These are phyloP conservation scores for Lasiodiplodia gonubiensis DNA, from an alignment of 2,329 filamentous ascomycete species.

Conservation along the genomic window DNA sequence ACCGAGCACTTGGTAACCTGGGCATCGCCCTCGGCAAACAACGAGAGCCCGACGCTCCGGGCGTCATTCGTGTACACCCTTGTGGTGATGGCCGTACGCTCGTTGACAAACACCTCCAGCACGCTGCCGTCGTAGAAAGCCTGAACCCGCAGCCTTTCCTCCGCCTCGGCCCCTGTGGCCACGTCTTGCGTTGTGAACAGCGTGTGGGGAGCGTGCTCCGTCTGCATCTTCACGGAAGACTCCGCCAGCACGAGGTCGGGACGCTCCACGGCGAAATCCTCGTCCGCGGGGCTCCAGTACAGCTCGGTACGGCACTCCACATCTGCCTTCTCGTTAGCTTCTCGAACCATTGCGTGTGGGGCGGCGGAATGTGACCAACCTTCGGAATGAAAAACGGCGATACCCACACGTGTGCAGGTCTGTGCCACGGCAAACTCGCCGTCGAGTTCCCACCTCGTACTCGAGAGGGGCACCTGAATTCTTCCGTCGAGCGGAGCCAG, in stretches of 20 bases:
- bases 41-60: constrained; percentile 34
- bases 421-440: constrained; percentile 34
- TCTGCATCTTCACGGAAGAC: constrained; percentile 41
- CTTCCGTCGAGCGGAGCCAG: constrained; percentile 7
- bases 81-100: constrained; percentile 30
- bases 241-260: constrained; percentile 40
- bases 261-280: constrained; percentile 51
- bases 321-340: constrained; percentile 33
- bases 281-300: constrained; percentile 45
- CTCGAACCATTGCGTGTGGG: background rate
- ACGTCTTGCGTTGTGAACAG: constrained; percentile 46
- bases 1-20: constrained; percentile 13
- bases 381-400: constrained; percentile 35
- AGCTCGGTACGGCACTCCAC: constrained; percentile 45
- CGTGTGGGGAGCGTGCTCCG: constrained; percentile 50
- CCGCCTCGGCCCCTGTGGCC: constrained; percentile 34
- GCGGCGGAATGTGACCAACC: constrained; percentile 29
- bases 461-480: constrained; percentile 26
- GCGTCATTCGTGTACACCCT: constrained; percentile 37
- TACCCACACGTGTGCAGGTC: constrained; percentile 32
- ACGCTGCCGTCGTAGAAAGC: constrained; percentile 49
- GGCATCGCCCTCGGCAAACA: constrained; percentile 31
- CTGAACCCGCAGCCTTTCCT: constrained; percentile 44
- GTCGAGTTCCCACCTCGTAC: constrained; percentile 35
- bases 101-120: constrained; percentile 49